Evolutionary conservation across 192 early-diverging fungal species (phyloP).

Genomic region (Umbelopsis ramanniana): DNA sequence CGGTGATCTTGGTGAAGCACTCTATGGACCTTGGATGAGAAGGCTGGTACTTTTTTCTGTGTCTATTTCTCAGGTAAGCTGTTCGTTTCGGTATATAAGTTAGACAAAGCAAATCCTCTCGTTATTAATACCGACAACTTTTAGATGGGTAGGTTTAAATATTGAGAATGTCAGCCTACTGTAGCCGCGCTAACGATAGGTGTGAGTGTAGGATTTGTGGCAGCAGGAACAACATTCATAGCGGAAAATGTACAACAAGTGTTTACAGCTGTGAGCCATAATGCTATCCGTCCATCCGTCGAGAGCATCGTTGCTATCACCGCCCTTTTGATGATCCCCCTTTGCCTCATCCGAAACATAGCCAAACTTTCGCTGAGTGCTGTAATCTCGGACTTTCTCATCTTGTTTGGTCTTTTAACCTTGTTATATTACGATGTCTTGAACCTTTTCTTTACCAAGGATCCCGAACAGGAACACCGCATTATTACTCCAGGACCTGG

Average conservation of each 20-base stretch:
- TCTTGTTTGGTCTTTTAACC: conserved; percentile 78
- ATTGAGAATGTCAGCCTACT: neutral
- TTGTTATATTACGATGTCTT: conserved; percentile 75
- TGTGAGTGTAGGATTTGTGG: conserved; percentile 29
- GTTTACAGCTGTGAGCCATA: conserved; percentile 68
- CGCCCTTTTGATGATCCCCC: conserved; percentile 72
- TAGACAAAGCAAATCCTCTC: neutral
- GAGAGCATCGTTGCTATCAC: conserved; percentile 73
- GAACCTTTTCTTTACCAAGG: conserved; percentile 55
- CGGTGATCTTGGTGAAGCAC: conserved; percentile 68
- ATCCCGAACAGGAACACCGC: conserved; percentile 50
- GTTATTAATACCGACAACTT: neutral
- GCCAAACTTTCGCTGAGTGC: conserved; percentile 78
- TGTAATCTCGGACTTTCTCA: conserved; percentile 86
- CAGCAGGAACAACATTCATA: conserved; percentile 82
- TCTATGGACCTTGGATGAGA: conserved; percentile 69
- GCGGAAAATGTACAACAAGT: conserved; percentile 80
- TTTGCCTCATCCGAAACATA: conserved; percentile 86
- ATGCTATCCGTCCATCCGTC: conserved; percentile 60
- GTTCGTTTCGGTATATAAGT: neutral
- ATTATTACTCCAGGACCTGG: conserved; percentile 48
- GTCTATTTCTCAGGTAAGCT: conserved; percentile 68
- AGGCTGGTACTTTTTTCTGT: conserved; percentile 68
- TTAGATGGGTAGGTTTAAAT: conserved; percentile 8
- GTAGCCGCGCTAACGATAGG: neutral